These are phyloP conservation scores for Pulveroboletus sp. DNA, from an alignment of 768 basidiomycete species.

Conservation along the genomic window DNA sequence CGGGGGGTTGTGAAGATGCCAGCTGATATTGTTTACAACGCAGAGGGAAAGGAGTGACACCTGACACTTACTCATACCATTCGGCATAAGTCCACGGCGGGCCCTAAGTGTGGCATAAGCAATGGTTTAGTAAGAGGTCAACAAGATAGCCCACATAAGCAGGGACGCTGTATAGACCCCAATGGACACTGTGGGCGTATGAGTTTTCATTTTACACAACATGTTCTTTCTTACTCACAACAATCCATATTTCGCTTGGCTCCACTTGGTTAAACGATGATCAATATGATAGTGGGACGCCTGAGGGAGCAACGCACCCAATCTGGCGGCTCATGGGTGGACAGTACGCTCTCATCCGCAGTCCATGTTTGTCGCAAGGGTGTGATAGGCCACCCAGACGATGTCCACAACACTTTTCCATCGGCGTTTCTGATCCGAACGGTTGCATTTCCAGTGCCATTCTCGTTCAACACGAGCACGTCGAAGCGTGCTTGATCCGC, in stretches of 20 bases:
- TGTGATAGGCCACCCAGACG: constrained; percentile 36
- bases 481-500: constrained; percentile 49
- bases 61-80: constrained; percentile 48
- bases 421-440: constrained; percentile 31
- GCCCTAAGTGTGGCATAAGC: constrained; percentile 28
- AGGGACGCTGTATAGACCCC: constrained; percentile 46
- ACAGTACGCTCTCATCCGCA: constrained; percentile 33
- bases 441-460: constrained; percentile 27
- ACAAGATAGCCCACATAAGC: constrained; percentile 33
- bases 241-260: constrained; percentile 51
- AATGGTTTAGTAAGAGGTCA: no score
- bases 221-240: constrained; percentile 37
- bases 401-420: constrained; percentile 35
- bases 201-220: neutral
- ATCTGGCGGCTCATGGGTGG: constrained; percentile 47
- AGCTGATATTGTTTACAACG: constrained; percentile 22
- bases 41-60: neutral
- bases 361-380: constrained; percentile 41
- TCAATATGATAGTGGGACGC: neutral
- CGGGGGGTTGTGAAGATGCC: constrained; percentile 36
- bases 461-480: constrained; percentile 41
- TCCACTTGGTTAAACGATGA: constrained; percentile 35
- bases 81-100: constrained; percentile 44
- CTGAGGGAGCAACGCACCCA: constrained; percentile 39
- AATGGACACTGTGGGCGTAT: constrained; percentile 40